Percentiles rank a stretch among this genome's conserved stretches.
These are phyloP conservation scores for Nicotiana rustica DNA, from an alignment of 305 asterid genomes.

Conservation along the genomic window DNA sequence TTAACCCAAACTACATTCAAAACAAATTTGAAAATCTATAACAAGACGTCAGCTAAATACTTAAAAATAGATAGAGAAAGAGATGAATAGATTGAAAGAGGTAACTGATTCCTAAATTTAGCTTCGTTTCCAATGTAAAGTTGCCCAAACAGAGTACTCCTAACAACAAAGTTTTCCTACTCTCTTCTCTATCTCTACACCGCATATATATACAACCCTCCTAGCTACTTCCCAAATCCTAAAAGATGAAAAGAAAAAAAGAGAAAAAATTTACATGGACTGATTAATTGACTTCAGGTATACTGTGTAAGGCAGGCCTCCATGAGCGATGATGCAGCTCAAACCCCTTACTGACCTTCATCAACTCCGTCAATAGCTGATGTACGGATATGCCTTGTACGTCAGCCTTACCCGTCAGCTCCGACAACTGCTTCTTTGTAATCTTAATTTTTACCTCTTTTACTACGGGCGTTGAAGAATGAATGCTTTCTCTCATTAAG, in stretches of 20 bases:
- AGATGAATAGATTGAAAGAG: no score
- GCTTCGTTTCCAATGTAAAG: no score
- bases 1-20: no score
- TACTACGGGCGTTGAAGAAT: not conserved
- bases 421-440: constrained; percentile 33
- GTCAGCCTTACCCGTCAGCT: constrained; percentile 29
- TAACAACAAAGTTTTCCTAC: no score
- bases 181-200: no score
- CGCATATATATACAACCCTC: not conserved
- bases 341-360: constrained; percentile 8
- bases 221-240: not conserved
- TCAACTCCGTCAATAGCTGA: constrained; percentile 29
- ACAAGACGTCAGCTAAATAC: no score
- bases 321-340: constrained; percentile 27
- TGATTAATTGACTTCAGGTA: constrained; percentile 31
- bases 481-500: not conserved
- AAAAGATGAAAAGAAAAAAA: no score
- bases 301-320: constrained; percentile 38
- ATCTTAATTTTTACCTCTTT: constrained; percentile 35
- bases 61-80: no score
- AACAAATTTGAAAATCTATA: no score
- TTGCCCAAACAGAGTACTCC: no score
- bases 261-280: not conserved
- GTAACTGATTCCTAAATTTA: no score
- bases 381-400: constrained; percentile 33